Conservation (phyloP, 768 basidiomycete genomes). For the Termitomyces sp. region DNA sequence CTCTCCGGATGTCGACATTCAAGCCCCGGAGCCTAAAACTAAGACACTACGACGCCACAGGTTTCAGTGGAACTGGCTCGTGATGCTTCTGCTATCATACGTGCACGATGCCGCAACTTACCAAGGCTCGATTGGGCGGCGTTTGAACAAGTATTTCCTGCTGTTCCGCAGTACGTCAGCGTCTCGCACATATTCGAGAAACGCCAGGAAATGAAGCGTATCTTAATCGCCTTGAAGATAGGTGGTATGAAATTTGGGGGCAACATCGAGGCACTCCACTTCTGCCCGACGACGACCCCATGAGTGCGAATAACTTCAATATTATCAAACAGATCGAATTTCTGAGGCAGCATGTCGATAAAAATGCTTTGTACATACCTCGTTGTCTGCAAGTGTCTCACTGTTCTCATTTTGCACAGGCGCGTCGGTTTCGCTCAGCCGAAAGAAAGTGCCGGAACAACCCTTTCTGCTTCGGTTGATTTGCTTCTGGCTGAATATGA, state of each 20-base stretch:
- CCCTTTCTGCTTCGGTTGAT: slow-evolving; percentile 39
- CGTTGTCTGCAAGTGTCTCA: neutral
- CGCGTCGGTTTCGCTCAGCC: slow-evolving; percentile 58
- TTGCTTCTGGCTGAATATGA: slow-evolving; percentile 44
- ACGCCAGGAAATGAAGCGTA: slow-evolving; percentile 68
- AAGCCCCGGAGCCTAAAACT: slow-evolving; percentile 15
- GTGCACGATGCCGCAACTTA: slow-evolving; percentile 63
- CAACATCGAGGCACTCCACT: slow-evolving; percentile 60
- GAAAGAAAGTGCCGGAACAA: slow-evolving; percentile 25
- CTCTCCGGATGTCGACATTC: too few species aligned
- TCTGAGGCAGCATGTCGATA: slow-evolving; percentile 77
- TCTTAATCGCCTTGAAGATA: slow-evolving; percentile 71
- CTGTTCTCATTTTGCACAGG: slow-evolving; percentile 30
- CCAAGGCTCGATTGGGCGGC: slow-evolving; percentile 66
- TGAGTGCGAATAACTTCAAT: slow-evolving; percentile 70
- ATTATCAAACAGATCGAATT: slow-evolving; percentile 79
- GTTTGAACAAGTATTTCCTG: slow-evolving; percentile 75
- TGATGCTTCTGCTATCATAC: slow-evolving; percentile 80
- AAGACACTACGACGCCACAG: slow-evolving; percentile 46
- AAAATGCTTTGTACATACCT: slow-evolving; percentile 74
- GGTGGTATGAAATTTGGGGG: slow-evolving; percentile 77
- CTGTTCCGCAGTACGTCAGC: slow-evolving; percentile 72
- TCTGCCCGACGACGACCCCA: slow-evolving; percentile 68
- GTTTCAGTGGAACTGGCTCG: slow-evolving; percentile 84
- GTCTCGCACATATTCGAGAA: slow-evolving; percentile 56